Evolutionary conservation across 768 basidiomycete genomes (phyloP), one percentile per base, ranked within the genome.

Genomic region (Xerocomellus intermedius): DNA sequence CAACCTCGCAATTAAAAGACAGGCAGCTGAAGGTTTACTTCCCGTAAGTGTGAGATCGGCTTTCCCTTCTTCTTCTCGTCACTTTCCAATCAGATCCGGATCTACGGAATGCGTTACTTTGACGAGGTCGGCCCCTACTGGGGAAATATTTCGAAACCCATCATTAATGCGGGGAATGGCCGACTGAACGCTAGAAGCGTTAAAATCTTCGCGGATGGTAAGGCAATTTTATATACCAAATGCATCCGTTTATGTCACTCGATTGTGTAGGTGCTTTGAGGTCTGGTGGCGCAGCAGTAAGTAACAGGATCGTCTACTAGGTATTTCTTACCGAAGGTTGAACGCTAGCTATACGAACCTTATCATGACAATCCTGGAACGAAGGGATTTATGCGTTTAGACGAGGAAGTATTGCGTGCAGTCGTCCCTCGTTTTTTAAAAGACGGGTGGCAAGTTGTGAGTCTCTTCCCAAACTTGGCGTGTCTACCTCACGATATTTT

Each of bases 361-460:
- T 96, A 96, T 64, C 74, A 83, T 3, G 90, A 94, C 69, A 85
- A 88, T 63, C 87, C 89, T 13, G 74, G 75, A 13, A 88, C 86
- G 21, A 81, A 75, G 24, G 94, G 94, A 2, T 84, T 90, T 67
- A 83, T 97, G 84, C 81, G 92, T 48, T 75, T 85, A 17, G 77
- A 82, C 21, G 74, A 85, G 13, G 79, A 87, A 4, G 73, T 82
- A 38, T 77, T 95, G 44, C 78, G 77, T 39, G 74, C 81, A 32
- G 75, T 10, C 30, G 84, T 94, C 52, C 82, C 82, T 6, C 78
- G 75, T 52, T 94, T 89, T 70, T 68, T 94, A 57, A 75, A 79
- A 42, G 88, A 91, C 68, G 89, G 87, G 3, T 96, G 93, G 92
- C 92, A 96, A 79, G 90, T 93, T 57, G 93, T 93, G 68, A 71